phyloP scores from a whole-genome alignment of 1,284 basidiomycete species.

The Cerioporus squamosus region DNA sequence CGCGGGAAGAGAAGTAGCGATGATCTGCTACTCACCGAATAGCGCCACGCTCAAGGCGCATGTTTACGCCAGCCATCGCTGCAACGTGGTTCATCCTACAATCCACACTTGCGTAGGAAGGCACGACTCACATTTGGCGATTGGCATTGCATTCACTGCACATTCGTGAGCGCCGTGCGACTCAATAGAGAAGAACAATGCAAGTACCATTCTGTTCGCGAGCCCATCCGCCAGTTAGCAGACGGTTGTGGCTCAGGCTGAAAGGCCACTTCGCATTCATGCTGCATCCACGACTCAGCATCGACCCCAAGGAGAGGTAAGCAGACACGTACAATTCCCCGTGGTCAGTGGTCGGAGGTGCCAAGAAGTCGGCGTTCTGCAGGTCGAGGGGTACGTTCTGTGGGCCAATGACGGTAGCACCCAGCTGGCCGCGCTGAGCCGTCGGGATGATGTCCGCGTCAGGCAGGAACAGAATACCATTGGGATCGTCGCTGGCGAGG shows the following conservation, averaged over 20 bases:
- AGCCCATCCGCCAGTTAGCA: slow-evolving; percentile 76
- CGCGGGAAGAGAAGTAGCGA: not conserved
- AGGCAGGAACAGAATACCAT: slow-evolving; percentile 42
- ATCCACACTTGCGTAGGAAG: not conserved
- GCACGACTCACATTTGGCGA: slow-evolving; percentile 53
- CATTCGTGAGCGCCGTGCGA: slow-evolving; percentile 1
- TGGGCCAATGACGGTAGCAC: slow-evolving; percentile 59
- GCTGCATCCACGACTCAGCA: slow-evolving; percentile 33
- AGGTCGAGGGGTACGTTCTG: slow-evolving; percentile 54
- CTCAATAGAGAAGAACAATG: slow-evolving; percentile 12
- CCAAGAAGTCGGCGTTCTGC: slow-evolving; percentile 65
- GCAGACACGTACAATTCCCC: slow-evolving; percentile 55
- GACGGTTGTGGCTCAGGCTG: slow-evolving; percentile 66
- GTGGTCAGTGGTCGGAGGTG: slow-evolving; percentile 67
- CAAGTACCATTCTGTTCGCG: slow-evolving; percentile 62
- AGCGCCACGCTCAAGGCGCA: slow-evolving; percentile 68
- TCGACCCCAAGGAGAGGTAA: too few species aligned
- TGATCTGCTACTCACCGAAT: slow-evolving; percentile 48
- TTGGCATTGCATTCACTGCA: slow-evolving; percentile 59
- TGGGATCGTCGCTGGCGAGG: slow-evolving; percentile 54
- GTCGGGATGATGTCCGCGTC: slow-evolving; percentile 33
- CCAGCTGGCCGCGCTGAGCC: slow-evolving; percentile 47
- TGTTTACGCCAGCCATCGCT: slow-evolving; percentile 72
- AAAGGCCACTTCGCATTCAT: slow-evolving; percentile 75
- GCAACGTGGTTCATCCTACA: not conserved